A percentile compares a stretch with the other conserved stretches of the same genome.
Evolutionary conservation across 2,329 filamentous ascomycete genomes (phyloP).

Genomic region (Fusarium continuum): DNA sequence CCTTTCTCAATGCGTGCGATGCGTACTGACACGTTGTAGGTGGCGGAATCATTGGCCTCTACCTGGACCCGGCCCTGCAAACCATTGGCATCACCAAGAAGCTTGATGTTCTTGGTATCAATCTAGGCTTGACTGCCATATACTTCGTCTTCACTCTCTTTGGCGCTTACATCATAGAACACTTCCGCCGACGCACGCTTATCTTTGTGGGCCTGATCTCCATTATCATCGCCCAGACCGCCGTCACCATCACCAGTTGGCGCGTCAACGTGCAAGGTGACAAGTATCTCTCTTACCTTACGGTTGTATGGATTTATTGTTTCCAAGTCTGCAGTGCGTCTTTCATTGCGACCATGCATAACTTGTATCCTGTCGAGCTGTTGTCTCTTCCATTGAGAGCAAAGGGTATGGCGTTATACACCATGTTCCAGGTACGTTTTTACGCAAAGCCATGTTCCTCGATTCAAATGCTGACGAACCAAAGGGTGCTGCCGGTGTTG

Average conservation of each 20-base stretch:
- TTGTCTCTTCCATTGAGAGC: slow-evolving; percentile 34
- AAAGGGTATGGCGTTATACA: slow-evolving; percentile 38
- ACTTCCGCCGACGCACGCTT: slow-evolving; percentile 30
- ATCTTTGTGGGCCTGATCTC: slow-evolving; percentile 33
- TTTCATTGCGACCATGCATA: slow-evolving; percentile 40
- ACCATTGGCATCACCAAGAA: slow-evolving; percentile 29
- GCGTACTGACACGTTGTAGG: neutral
- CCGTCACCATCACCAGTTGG: slow-evolving; percentile 40
- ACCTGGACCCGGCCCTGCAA: slow-evolving; percentile 30
- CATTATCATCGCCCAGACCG: slow-evolving; percentile 30
- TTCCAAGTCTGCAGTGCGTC: slow-evolving; percentile 40
- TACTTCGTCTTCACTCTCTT: slow-evolving; percentile 41
- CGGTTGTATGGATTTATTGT: slow-evolving; percentile 35
- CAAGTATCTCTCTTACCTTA: slow-evolving; percentile 13
- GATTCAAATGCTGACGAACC: neutral
- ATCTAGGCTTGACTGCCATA: slow-evolving; percentile 24
- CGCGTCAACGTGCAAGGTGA: slow-evolving; percentile 2
- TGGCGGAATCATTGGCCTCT: slow-evolving; percentile 29
- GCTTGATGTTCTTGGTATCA: slow-evolving; percentile 34
- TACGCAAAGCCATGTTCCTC: rapidly evolving
- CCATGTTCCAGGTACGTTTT: slow-evolving; percentile 29
- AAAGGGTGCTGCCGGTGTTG: slow-evolving; percentile 32
- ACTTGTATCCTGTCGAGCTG: slow-evolving; percentile 37
- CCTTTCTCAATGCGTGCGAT: neutral
- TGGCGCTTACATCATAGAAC: slow-evolving; percentile 34